Conservation (phyloP, 208 protist genomes). For the Leishmania mexicana region DNA sequence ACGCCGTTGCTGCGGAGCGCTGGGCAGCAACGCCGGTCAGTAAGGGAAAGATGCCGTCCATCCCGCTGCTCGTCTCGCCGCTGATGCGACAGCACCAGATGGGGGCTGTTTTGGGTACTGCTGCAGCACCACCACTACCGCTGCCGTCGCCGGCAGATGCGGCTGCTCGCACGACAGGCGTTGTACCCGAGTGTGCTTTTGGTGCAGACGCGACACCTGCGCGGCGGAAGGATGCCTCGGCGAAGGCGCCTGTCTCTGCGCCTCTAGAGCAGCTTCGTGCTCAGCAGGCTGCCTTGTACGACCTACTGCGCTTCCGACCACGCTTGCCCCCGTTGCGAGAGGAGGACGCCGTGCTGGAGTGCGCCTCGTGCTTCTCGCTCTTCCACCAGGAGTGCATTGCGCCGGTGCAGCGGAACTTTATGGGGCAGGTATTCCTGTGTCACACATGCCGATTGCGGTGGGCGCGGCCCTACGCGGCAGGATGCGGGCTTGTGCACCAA, state of each 20-base stretch:
- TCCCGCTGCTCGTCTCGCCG: conserved; percentile 25
- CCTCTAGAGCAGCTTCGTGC: conserved; percentile 13
- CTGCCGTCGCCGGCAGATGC: not conserved
- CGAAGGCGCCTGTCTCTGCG: not conserved
- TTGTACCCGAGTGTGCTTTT: not conserved
- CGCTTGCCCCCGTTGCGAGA: conserved; percentile 42
- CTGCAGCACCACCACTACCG: not conserved
- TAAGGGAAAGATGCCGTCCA: conserved; percentile 8
- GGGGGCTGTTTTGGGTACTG: not conserved
- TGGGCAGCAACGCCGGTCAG: not conserved
- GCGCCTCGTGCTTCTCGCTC: conserved; percentile 61
- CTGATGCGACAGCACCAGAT: conserved; percentile 4
- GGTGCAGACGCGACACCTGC: not conserved
- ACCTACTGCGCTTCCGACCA: conserved; percentile 24
- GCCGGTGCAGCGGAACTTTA: conserved; percentile 63
- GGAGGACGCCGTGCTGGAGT: conserved; percentile 79
- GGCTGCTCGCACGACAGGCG: too few species aligned
- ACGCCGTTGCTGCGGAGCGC: not conserved
- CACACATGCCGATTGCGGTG: conserved; percentile 68
- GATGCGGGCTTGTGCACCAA: conserved; percentile 14
- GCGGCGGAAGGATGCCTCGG: not conserved
- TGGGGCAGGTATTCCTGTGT: conserved; percentile 61
- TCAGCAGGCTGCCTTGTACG: conserved; percentile 24
- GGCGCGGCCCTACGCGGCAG: conserved; percentile 12
- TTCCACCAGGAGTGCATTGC: conserved; percentile 82